Evolutionary conservation across 768 basidiomycete genomes (phyloP), one percentile per base, ranked within the genome.

Genomic region (Hemileccinum rubropunctum): DNA sequence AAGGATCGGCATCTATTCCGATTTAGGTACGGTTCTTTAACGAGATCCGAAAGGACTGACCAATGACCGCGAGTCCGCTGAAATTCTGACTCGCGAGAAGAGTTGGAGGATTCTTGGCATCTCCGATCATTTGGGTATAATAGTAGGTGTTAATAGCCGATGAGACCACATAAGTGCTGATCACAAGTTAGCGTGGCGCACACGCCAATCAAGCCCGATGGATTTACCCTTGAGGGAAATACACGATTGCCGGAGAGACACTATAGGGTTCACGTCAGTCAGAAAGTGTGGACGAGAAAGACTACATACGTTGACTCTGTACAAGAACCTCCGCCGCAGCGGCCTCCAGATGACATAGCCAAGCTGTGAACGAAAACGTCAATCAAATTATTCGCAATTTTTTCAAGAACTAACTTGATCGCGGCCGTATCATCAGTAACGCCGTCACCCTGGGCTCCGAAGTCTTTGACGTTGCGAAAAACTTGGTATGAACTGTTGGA

Each of bases 111-210:
- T 71, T 70, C 56, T 76, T 80, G 3, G 86, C 82, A 64, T 91
- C 88, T 18, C 88, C 88, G 30, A 91, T 81, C 41, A 91, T 70
- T 65, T 85, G 81, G 2, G 86, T 88, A 62, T 88, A 88, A 62
- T 90, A 91, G 58, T 82, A 83, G 1, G 84, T 77, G 35, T 84
- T 68, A 41, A 91, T 82, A 3, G 88, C 73, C 3, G 77, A 61
- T 0, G 86, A 82, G 42, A 90, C 77, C 6, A 83, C 68, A 62
- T 90, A 91, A 7, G 76, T 83, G 49, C 85, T 87, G 54, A 33
- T 47, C 30, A 35, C 5, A 6, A 9, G 46, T 58, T 41, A 58
- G 52, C 6, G 21, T 13, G 4, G 7, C 14, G 21, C 15, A 30
- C 3, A 27, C 3, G 18, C 3, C 3, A 34, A 46, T 36, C 13